Evolutionary conservation across 345 rosid species (phyloP).

Genomic region (Lepidium sativum): DNA sequence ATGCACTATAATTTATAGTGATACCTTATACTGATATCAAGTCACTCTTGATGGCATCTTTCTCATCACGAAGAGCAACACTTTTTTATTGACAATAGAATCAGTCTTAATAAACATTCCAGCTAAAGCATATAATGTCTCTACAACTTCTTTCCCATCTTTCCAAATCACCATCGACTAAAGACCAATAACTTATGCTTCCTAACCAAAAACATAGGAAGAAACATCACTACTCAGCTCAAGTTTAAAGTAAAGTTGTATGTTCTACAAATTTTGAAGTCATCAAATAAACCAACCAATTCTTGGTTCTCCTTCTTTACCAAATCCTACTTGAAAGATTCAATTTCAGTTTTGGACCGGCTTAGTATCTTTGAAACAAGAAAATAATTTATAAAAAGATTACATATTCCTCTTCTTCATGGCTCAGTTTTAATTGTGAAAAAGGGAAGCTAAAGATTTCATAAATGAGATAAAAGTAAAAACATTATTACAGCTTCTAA

Average conservation of each 20-base stretch:
- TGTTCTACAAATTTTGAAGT: neutral
- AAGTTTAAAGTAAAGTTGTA: neutral
- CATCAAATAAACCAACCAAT: constrained; percentile 33
- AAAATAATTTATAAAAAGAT: constrained; percentile 41
- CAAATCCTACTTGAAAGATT: constrained; percentile 31
- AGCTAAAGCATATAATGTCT: constrained; percentile 74
- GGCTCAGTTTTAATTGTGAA: constrained; percentile 41
- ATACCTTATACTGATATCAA: too few species aligned
- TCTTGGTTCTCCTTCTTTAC: constrained; percentile 38
- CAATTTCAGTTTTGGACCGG: constrained; percentile 28
- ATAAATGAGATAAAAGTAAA: neutral
- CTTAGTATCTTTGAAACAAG: constrained; percentile 47
- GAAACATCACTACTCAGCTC: neutral
- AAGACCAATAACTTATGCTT: constrained; percentile 7
- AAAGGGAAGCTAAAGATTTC: neutral
- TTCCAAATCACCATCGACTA: constrained; percentile 56
- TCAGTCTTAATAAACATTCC: constrained; percentile 46
- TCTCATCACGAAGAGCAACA: constrained; percentile 12
- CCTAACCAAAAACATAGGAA: constrained; percentile 1
- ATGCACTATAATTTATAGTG: too few species aligned
- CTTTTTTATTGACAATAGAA: constrained; percentile 20
- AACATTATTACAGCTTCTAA: neutral
- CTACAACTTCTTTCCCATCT: constrained; percentile 96
- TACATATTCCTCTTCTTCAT: constrained; percentile 69
- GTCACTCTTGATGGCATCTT: constrained; percentile 25